Conservation (phyloP, 768 basidiomycete genomes). For the Auricularia sp. region DNA sequence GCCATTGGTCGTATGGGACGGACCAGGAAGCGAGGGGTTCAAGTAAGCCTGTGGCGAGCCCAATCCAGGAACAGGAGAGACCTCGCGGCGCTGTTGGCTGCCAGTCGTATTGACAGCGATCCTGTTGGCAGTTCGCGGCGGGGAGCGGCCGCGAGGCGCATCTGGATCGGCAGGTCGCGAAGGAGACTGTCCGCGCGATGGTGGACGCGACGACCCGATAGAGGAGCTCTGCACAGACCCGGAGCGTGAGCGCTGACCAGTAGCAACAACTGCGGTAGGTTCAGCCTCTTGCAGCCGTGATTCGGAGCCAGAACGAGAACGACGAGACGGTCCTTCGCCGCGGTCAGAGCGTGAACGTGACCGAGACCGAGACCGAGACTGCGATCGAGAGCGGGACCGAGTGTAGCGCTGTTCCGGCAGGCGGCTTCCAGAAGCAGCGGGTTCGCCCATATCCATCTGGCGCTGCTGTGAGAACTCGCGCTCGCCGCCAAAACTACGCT, state of each 20-base stretch:
- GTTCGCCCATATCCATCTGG: not conserved
- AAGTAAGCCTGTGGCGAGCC: not conserved
- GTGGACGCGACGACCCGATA: not conserved
- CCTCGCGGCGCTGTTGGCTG: not conserved
- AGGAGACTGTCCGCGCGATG: not conserved
- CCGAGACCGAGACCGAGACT: not conserved
- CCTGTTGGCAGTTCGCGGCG: not conserved
- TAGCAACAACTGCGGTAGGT: not conserved
- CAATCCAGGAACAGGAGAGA: not conserved
- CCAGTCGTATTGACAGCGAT: not conserved
- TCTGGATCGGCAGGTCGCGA: not conserved
- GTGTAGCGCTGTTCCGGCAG: not conserved
- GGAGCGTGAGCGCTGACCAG: not conserved
- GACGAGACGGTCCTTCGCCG: not conserved
- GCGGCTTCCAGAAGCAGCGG: not conserved
- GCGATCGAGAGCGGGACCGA: not conserved
- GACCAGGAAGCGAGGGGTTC: too few species aligned
- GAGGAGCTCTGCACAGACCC: not conserved
- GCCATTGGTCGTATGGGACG: too few species aligned
- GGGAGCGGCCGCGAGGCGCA: not conserved
- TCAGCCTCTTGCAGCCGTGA: not conserved
- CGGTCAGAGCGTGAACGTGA: not conserved
- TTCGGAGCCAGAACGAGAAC: not conserved
- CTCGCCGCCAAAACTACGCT: not conserved
- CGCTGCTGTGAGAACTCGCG: not conserved